Conservation (phyloP, 345 rosid genomes). For the Citrus trifoliata region DNA sequence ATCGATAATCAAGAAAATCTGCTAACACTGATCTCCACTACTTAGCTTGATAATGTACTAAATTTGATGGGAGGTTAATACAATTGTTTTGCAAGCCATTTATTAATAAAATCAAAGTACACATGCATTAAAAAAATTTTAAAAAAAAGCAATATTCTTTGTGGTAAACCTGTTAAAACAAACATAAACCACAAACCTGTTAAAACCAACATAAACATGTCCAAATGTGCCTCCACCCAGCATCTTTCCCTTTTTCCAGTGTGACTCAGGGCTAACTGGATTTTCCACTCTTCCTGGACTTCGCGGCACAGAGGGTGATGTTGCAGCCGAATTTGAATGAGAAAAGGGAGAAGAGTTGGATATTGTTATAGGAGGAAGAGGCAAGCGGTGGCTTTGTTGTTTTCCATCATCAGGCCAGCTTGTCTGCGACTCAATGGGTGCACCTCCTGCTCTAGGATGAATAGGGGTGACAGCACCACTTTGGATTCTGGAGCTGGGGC, state of each 20-base stretch:
- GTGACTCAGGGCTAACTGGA: slow-evolving; percentile 53
- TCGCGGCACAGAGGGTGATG: slow-evolving; percentile 74
- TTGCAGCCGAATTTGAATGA: slow-evolving; percentile 63
- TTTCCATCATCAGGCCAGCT: slow-evolving; percentile 66
- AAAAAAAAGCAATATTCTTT: neutral
- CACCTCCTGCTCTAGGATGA: slow-evolving; percentile 61
- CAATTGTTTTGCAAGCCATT: neutral
- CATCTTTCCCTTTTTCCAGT: slow-evolving; percentile 73
- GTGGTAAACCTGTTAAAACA: slow-evolving; percentile 62
- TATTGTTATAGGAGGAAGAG: slow-evolving; percentile 56
- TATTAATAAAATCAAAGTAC: neutral
- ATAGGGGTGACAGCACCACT: slow-evolving; percentile 81
- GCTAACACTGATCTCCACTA: slow-evolving; percentile 2
- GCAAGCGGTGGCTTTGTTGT: slow-evolving; percentile 61
- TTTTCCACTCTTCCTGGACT: slow-evolving; percentile 74
- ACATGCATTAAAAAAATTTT: neutral
- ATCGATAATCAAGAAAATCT: slow-evolving; percentile 8
- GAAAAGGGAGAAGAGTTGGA: slow-evolving; percentile 57
- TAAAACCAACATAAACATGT: slow-evolving; percentile 71
- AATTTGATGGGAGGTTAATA: neutral
- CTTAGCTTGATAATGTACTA: neutral
- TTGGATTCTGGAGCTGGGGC: slow-evolving; percentile 72
- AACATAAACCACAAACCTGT: slow-evolving; percentile 65
- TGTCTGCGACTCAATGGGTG: slow-evolving; percentile 39
- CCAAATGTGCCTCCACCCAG: slow-evolving; percentile 88